phyloP scores from a whole-genome alignment of 1,139 yeast genomes.

The Debaryomycetaceae sp. region DNA sequence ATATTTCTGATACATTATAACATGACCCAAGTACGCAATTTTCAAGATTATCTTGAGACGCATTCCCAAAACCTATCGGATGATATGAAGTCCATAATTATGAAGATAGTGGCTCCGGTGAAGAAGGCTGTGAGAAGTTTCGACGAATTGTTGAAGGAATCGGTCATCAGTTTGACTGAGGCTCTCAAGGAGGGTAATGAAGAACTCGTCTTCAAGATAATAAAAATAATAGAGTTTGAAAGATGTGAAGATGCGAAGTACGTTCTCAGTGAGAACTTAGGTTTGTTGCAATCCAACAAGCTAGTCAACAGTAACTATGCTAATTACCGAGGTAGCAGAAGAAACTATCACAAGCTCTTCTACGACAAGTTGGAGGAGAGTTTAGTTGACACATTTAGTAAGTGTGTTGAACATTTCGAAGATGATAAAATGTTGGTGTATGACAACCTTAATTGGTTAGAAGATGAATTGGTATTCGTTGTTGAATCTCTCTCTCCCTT shows the following conservation, averaged over 20 bases:
- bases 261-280: slow-evolving; percentile 45
- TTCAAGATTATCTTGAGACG: slow-evolving; percentile 66
- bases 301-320: slow-evolving; percentile 25
- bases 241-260: slow-evolving; percentile 71
- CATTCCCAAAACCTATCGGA: slow-evolving; percentile 55
- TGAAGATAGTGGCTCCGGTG: slow-evolving; percentile 53
- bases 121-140: slow-evolving; percentile 53
- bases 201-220: slow-evolving; percentile 65
- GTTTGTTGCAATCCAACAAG: slow-evolving; percentile 17
- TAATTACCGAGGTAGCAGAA: slow-evolving; percentile 39
- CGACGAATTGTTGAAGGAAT: slow-evolving; percentile 59
- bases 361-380: slow-evolving; percentile 57
- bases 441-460: slow-evolving; percentile 78
- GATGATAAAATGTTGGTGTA: slow-evolving; percentile 57
- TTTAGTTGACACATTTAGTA: slow-evolving; percentile 62
- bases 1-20: slow-evolving; percentile 66
- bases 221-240: slow-evolving; percentile 78
- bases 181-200: slow-evolving; percentile 63
- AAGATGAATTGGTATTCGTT: slow-evolving; percentile 70
- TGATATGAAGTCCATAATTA: slow-evolving; percentile 68
- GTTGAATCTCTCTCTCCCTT: slow-evolving; percentile 55
- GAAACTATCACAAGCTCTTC: slow-evolving; percentile 68
- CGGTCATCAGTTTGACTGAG: slow-evolving; percentile 65
- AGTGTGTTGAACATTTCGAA: slow-evolving; percentile 57
- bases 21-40: slow-evolving; percentile 69